phyloP scores from a whole-genome alignment of 345 rosid genomes.

The Balakata baccata region DNA sequence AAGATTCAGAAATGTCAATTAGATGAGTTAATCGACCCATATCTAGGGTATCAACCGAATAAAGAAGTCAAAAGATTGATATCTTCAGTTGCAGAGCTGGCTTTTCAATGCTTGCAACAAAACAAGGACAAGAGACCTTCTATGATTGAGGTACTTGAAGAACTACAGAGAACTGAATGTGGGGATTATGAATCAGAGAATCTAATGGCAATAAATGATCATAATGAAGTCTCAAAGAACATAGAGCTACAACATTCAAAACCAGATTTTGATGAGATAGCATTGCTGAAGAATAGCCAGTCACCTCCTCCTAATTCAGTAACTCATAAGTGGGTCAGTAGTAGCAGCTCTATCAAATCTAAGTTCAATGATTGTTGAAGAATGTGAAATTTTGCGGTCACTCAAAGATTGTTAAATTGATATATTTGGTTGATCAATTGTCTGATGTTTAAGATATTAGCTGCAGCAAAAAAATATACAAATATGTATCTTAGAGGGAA shows the following conservation, averaged over 20 bases:
- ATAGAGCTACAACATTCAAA: constrained; percentile 29
- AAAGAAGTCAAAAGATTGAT: constrained; percentile 11
- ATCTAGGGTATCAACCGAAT: neutral
- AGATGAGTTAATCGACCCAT: constrained; percentile 14
- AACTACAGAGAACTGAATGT: neutral
- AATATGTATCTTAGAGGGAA: no score
- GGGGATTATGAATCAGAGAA: constrained; percentile 18
- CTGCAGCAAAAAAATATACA: no score
- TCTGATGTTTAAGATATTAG: no score
- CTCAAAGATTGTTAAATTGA: no score
- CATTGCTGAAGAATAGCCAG: constrained; percentile 30
- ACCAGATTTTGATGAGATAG: constrained; percentile 25
- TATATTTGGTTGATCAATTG: no score
- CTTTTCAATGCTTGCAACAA: constrained; percentile 13
- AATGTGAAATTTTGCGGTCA: no score
- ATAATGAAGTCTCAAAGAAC: constrained; percentile 9
- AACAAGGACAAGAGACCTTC: constrained; percentile 13
- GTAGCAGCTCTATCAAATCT: no score
- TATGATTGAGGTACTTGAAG: constrained; percentile 7
- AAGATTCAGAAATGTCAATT: constrained; percentile 1
- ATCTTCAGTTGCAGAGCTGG: constrained; percentile 16
- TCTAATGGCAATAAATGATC: neutral
- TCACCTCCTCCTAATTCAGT: constrained; percentile 49
- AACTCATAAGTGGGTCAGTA: constrained; percentile 46
- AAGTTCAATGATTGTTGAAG: no score